Evolutionary conservation across 139 green algal genomes (phyloP), one percentile per base, ranked within the genome.

Genomic region (Haematococcus lacustris): DNA sequence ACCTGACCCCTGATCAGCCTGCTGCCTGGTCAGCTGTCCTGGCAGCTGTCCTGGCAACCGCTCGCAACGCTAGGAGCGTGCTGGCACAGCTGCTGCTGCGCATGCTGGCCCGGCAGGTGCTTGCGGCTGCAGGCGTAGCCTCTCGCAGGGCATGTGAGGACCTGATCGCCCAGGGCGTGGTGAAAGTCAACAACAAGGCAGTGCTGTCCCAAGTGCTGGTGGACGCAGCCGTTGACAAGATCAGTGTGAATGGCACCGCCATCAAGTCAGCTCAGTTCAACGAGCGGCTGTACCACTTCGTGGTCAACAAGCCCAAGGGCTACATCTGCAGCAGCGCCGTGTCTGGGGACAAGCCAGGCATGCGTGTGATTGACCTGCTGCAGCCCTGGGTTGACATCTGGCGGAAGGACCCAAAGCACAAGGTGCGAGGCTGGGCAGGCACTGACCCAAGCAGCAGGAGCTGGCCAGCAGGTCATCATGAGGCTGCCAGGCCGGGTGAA

Each of bases 141-240:
- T 97, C 93, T 0, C 73, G 94, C 2, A 79, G 94, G 1, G 86
- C 74, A 26, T 86, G 86, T 30, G 93, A 98, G 68, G 87, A 87
- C 0, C 70, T 98, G 0, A 91, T 98, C 5, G 82, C 82, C 0
- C 74, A 66, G 2, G 91, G 93, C 3, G 72, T 78, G 25, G 93
- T 98, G 0, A 80, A 74, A 25, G 91, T 98, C 1, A 98, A 98
- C 63, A 90, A 87, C 17, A 41, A 75, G 30, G 63, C 88, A 1
- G 85, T 96, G 3, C 81, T 40, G 0, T 71, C 88, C 70, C 71
- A 91, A 86, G 23, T 73, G 53, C 73, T 74, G 0, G 66, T 85
- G 23, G 66, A 89, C 70, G 70, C 82, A 0, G 5, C 41, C 0
- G 77, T 71, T 0, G 92, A 96, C 78, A 70, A 78, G 26, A 79